These are phyloP conservation scores for Thermochaetoides thermophila DNA, from an alignment of 495 filamentous ascomycete species.

Conservation along the genomic window DNA sequence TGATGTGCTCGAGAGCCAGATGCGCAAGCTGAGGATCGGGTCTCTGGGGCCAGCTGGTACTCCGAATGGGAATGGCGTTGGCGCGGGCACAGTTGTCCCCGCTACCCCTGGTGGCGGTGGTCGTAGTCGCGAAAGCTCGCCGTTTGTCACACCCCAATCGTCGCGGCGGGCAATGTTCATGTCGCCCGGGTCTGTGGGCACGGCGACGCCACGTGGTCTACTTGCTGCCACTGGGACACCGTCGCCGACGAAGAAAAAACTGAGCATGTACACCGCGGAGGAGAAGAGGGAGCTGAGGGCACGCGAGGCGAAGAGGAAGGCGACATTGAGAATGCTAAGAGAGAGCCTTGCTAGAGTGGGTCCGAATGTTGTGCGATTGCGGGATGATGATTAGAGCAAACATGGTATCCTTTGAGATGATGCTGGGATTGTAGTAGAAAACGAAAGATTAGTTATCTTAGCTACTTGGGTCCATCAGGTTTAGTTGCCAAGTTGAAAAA, in stretches of 20 bases:
- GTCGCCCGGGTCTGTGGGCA: background rate
- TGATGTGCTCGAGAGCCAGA: constrained; percentile 73
- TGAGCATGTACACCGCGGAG: constrained; percentile 33
- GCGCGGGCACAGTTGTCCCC: background rate
- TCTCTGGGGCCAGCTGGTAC: constrained; percentile 19
- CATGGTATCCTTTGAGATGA: too few relatives aligned
- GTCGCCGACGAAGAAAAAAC: constrained; percentile 39
- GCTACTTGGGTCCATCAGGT: too few relatives aligned
- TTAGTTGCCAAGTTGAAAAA: too few relatives aligned
- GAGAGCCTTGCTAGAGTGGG: constrained; percentile 23
- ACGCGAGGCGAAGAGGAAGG: constrained; percentile 13
- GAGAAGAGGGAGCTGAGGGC: constrained; percentile 34
- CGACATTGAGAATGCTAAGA: constrained; percentile 16
- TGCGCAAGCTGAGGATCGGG: constrained; percentile 52
- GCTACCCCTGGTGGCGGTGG: constrained; percentile 2
- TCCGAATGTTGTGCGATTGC: constrained; percentile 20
- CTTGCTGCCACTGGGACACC: constrained; percentile 21
- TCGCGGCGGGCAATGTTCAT: constrained; percentile 22
- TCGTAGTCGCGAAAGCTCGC: constrained; percentile 42
- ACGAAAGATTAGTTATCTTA: too few relatives aligned
- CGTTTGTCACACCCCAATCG: constrained; percentile 47
- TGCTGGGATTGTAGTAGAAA: too few relatives aligned
- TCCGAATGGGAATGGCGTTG: background rate
- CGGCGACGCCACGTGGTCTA: background rate
- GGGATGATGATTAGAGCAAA: constrained; percentile 23